Conservation (phyloP, 148 eudicot species). For the Vaccinium myrtillus region DNA sequence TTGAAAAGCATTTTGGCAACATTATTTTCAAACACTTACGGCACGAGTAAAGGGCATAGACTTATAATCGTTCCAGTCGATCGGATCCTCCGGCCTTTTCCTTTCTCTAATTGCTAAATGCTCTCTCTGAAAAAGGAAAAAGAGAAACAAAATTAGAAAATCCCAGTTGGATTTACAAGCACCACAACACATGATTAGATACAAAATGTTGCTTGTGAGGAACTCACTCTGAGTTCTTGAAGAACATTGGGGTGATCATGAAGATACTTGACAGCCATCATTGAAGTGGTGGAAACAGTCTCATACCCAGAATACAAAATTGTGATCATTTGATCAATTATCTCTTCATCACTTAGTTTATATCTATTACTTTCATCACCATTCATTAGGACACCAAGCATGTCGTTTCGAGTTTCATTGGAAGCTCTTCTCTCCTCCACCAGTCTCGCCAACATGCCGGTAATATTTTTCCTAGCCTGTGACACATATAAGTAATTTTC, state of each 20-base stretch:
- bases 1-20: neutral
- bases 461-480: conserved; percentile 84
- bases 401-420: conserved; percentile 43
- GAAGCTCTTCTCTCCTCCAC: conserved; percentile 68
- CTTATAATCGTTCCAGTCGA: conserved; percentile 80
- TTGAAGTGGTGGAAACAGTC: conserved; percentile 96
- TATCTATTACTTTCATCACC: conserved; percentile 50
- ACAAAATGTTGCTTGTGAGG: neutral
- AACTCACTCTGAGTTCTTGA: conserved; percentile 76
- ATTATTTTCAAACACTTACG: conserved; percentile 39
- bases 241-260: conserved; percentile 96
- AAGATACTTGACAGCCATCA: conserved; percentile 99
- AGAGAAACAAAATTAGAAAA: neutral
- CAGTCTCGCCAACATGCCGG: conserved; percentile 49
- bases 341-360: conserved; percentile 80
- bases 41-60: conserved; percentile 94
- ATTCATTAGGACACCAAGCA: conserved; percentile 65
- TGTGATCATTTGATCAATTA: conserved; percentile 92
- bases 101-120: conserved; percentile 77
- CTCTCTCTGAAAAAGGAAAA: conserved; percentile 54
- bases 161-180: neutral
- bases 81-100: conserved; percentile 72
- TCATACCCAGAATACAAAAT: conserved; percentile 95
- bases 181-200: neutral
- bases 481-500: too few species aligned